Evolutionary conservation across 2,329 filamentous ascomycete genomes (phyloP).

Genomic region (Anisogramma anomala): DNA sequence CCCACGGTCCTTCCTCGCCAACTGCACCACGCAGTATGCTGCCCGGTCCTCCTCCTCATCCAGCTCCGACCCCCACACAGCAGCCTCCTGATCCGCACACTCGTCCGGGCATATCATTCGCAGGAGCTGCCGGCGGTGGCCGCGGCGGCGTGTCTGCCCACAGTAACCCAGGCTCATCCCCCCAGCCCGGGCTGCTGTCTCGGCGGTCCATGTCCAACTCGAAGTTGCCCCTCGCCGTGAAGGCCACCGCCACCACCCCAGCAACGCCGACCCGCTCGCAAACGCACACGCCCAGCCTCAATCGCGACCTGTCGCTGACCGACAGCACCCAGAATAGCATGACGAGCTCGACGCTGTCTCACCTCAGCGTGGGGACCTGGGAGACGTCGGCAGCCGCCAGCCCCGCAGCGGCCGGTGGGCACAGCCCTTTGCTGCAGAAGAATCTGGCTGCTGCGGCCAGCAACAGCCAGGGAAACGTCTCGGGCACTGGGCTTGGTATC

Average conservation of each 20-base stretch:
- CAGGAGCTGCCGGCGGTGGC: background rate
- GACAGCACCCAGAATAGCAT: slow-evolving; percentile 29
- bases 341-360: slow-evolving; percentile 31
- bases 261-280: slow-evolving; percentile 27
- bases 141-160: background rate
- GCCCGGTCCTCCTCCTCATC: background rate
- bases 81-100: background rate
- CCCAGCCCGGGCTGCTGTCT: slow-evolving; percentile 21
- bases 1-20: background rate
- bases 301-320: slow-evolving; percentile 28
- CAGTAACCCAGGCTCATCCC: background rate
- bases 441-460: background rate
- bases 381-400: background rate
- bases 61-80: background rate
- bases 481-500: background rate
- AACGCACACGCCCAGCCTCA: slow-evolving; percentile 22
- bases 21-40: background rate
- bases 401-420: background rate
- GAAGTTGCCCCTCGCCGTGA: slow-evolving; percentile 28
- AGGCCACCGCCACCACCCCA: too few relatives aligned
- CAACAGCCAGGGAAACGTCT: background rate
- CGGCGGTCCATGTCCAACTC: slow-evolving; percentile 24
- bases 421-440: background rate
- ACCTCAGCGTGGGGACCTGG: slow-evolving; percentile 18
- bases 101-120: background rate